Evolutionary conservation across 140 eudicot genomes (phyloP).

Genomic region (Erigeron philadelphicus): DNA sequence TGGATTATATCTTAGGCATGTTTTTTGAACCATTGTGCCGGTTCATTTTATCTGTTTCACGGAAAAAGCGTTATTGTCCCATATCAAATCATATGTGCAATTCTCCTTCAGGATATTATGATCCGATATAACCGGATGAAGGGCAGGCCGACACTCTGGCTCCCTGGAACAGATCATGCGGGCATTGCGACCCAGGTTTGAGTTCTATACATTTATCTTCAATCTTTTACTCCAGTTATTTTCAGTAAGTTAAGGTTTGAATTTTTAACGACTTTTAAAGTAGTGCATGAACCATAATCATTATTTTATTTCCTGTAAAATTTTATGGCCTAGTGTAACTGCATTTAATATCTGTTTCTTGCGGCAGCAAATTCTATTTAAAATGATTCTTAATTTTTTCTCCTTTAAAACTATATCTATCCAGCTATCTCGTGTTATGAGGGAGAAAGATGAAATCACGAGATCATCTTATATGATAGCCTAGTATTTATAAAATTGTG

Average conservation of each 20-base stretch:
- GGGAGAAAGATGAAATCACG: no score
- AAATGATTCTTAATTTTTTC: no score
- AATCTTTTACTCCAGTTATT: no score
- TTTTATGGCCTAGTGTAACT: no score
- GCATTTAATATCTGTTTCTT: no score
- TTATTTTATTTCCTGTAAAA: no score
- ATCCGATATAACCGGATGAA: constrained; percentile 91
- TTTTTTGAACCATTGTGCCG: neutral
- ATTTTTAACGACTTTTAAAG: neutral
- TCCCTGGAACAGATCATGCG: constrained; percentile 99
- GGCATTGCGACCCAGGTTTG: constrained; percentile 98
- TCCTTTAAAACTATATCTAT: no score
- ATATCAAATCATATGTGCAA: constrained; percentile 4
- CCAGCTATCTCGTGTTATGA: no score
- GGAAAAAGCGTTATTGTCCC: neutral
- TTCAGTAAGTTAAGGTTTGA: neutral
- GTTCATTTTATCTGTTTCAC: neutral
- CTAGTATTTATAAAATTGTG: no score
- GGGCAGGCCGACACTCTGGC: constrained; percentile 95
- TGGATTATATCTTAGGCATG: neutral
- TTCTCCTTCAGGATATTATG: constrained; percentile 71
- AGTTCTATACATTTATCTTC: neutral
- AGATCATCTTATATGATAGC: no score
- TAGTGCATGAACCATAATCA: no score
- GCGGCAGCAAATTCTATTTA: no score